phyloP scores from a whole-genome alignment of 768 basidiomycete genomes.

The Baorangia bicolor region DNA sequence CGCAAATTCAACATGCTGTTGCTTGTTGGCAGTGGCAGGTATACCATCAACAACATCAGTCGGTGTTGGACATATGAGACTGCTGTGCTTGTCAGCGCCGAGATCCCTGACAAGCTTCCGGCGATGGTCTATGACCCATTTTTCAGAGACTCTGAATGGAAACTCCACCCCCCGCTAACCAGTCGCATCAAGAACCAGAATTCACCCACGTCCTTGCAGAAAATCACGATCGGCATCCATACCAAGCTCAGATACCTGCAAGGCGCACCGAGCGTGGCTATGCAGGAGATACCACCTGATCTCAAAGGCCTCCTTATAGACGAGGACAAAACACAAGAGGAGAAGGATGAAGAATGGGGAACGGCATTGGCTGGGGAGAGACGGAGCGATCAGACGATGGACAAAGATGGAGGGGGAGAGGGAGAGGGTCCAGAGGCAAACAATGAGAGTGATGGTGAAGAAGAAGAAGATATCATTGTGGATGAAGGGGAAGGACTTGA shows the following conservation, averaged over 20 bases:
- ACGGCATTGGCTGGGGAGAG: conserved; percentile 52
- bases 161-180: conserved; percentile 89
- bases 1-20: conserved; percentile 90
- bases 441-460: no score
- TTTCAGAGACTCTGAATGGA: conserved; percentile 92
- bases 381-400: conserved; percentile 50
- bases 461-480: no score
- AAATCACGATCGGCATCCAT: no score
- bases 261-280: conserved; percentile 93
- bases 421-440: no score
- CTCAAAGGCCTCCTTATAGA: conserved; percentile 73
- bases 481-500: no score
- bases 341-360: conserved; percentile 68
- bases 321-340: conserved; percentile 66
- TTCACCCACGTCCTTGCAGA: no score
- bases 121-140: conserved; percentile 88
- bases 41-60: conserved; percentile 94
- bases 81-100: conserved; percentile 80
- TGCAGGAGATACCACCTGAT: conserved; percentile 96
- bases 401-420: no score
- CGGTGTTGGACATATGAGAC: conserved; percentile 99
- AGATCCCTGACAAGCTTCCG: conserved; percentile 85
- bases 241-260: no score
- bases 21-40: conserved; percentile 93
- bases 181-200: conserved; percentile 91